These are phyloP conservation scores for Ceratobasidium theobromae DNA, from an alignment of 1,284 basidiomycete genomes.

Conservation along the genomic window DNA sequence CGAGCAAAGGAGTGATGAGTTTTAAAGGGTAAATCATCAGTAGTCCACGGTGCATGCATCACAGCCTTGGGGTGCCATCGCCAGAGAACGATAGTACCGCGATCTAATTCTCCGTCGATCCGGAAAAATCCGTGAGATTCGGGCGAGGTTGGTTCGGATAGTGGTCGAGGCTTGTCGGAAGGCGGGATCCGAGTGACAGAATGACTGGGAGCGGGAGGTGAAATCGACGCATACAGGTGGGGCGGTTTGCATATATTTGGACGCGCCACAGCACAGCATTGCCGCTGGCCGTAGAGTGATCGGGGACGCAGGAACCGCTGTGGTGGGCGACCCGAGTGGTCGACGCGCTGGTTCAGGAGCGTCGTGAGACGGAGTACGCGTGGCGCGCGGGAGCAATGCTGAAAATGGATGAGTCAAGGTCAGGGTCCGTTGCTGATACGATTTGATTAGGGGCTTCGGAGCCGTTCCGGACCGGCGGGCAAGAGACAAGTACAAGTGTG, in stretches of 20 bases:
- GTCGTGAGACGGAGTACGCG: too few species aligned
- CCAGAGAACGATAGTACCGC: not conserved
- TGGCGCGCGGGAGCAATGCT: not conserved
- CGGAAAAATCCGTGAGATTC: too few species aligned
- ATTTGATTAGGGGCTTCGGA: not conserved
- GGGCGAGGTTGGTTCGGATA: too few species aligned
- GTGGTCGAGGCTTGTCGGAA: too few species aligned
- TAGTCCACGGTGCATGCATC: not conserved
- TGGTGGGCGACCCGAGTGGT: too few species aligned
- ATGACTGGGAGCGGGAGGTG: too few species aligned
- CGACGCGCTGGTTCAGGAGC: too few species aligned
- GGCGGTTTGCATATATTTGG: not conserved
- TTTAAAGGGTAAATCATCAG: not conserved
- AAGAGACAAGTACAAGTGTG: not conserved
- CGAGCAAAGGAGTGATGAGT: too few species aligned
- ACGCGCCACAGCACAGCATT: conserved; percentile 30
- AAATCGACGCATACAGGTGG: not conserved
- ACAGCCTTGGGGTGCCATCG: not conserved
- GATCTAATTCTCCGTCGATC: not conserved
- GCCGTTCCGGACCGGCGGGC: not conserved
- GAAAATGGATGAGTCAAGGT: not conserved
- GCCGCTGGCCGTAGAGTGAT: not conserved
- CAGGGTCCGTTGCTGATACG: not conserved
- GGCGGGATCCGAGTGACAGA: too few species aligned
- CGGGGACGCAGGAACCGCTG: not conserved